Evolutionary conservation across 768 basidiomycete genomes (phyloP).

Genomic region (Tephrocybe sp.): DNA sequence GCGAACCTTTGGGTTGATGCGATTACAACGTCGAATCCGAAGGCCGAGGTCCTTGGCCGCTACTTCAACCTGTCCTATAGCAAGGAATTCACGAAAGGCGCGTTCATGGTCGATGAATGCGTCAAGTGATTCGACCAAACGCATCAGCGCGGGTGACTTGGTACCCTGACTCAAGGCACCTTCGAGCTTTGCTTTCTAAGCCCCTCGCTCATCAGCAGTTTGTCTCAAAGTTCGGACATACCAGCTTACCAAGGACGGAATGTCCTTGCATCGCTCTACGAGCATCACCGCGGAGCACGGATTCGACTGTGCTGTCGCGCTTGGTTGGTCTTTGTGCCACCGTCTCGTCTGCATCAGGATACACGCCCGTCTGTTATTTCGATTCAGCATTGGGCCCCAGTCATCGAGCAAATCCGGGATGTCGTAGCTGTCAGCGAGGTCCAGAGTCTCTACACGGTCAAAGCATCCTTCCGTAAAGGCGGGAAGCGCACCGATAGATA

Average conservation of each 20-base stretch:
- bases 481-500: slow-evolving; percentile 38
- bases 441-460: slow-evolving; percentile 38
- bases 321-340: slow-evolving; percentile 32
- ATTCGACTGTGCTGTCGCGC: slow-evolving; percentile 32
- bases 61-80: slow-evolving; percentile 21
- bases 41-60: slow-evolving; percentile 26
- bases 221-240: background rate
- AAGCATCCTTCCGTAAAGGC: slow-evolving; percentile 36
- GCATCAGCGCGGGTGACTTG: slow-evolving; percentile 34
- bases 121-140: slow-evolving; percentile 37
- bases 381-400: slow-evolving; percentile 32
- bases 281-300: slow-evolving; percentile 33
- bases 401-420: slow-evolving; percentile 30
- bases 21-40: slow-evolving; percentile 26
- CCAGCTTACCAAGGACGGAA: slow-evolving; percentile 26
- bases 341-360: slow-evolving; percentile 30
- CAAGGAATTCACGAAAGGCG: slow-evolving; percentile 33
- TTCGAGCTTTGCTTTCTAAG: slow-evolving; percentile 26
- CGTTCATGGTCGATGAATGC: slow-evolving; percentile 40
- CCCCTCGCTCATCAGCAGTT: background rate
- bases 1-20: slow-evolving; percentile 34
- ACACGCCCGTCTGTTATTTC: slow-evolving; percentile 8
- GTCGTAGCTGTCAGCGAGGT: slow-evolving; percentile 32
- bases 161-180: slow-evolving; percentile 26
- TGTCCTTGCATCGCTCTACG: slow-evolving; percentile 30